Evolutionary conservation across 768 basidiomycete genomes (phyloP).

Genomic region (Agrocybe chaxingu): DNA sequence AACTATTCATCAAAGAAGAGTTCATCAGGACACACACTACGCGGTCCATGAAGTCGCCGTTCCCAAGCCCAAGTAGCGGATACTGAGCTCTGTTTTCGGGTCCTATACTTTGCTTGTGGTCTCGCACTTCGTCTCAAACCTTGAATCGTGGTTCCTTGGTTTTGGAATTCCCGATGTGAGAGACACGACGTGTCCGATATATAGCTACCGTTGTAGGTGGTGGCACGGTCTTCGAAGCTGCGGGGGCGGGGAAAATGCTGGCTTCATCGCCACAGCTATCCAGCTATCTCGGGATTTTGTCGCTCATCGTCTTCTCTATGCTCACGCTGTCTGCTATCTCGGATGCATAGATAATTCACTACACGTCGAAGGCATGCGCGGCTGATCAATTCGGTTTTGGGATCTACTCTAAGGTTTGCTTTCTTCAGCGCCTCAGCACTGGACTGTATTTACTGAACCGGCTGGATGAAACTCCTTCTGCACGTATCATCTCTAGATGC

Average conservation of each 20-base stretch:
- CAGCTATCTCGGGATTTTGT: slow-evolving; percentile 38
- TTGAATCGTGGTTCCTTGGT: no score
- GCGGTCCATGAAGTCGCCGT: no score
- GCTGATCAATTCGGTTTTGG: slow-evolving; percentile 13
- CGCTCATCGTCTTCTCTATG: slow-evolving; percentile 3
- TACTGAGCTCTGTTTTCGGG: no score
- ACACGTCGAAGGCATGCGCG: slow-evolving; percentile 30
- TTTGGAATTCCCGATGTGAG: slow-evolving; percentile 32
- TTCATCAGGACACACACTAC: no score
- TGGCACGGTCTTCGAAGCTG: no score
- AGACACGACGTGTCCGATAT: slow-evolving; percentile 24
- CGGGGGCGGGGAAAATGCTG: slow-evolving; percentile 12
- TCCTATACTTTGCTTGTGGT: no score
- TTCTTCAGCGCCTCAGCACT: not conserved
- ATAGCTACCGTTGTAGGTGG: slow-evolving; percentile 22
- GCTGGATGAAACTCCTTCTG: slow-evolving; percentile 23
- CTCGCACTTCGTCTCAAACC: no score
- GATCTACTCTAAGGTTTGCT: slow-evolving; percentile 11
- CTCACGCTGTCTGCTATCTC: not conserved
- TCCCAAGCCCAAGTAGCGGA: no score
- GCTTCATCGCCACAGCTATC: slow-evolving; percentile 29
- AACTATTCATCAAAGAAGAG: no score
- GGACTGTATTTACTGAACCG: not conserved
- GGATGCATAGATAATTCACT: slow-evolving; percentile 17
- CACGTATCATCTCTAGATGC: slow-evolving; percentile 14